phyloP scores from a whole-genome alignment of 371 early-diverging fungal species.

The Mycotypha africana region DNA sequence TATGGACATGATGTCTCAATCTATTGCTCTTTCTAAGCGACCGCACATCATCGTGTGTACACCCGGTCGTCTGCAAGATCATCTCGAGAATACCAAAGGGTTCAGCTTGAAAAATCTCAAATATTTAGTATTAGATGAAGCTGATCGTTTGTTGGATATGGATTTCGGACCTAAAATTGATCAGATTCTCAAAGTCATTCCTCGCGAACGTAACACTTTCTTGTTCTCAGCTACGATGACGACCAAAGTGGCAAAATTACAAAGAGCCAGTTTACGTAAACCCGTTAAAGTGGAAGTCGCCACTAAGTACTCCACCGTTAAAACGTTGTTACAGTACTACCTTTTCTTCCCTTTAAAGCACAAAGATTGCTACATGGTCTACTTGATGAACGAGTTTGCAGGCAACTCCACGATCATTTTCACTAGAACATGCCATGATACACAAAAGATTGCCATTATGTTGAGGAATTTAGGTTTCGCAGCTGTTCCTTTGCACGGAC shows the following conservation, averaged over 20 bases:
- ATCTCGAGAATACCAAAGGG: conserved; percentile 97
- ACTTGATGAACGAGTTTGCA: conserved; percentile 87
- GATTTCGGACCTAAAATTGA: conserved; percentile 97
- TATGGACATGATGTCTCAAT: conserved; percentile 94
- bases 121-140: conserved; percentile 97
- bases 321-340: conserved; percentile 91
- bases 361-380: conserved; percentile 92
- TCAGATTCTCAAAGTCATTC: conserved; percentile 89
- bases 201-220: conserved; percentile 88
- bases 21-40: conserved; percentile 89
- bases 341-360: conserved; percentile 93
- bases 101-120: conserved; percentile 83
- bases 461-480: conserved; percentile 88
- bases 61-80: conserved; percentile 97
- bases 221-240: conserved; percentile 98
- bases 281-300: conserved; percentile 93
- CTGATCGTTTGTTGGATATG: conserved; percentile 95
- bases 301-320: conserved; percentile 90
- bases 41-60: conserved; percentile 97
- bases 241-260: conserved; percentile 91
- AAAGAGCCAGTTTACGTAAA: conserved; percentile 85
- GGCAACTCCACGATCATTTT: conserved; percentile 91
- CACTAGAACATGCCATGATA: conserved; percentile 82
- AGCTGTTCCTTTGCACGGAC: conserved; percentile 93
- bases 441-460: conserved; percentile 80